These are phyloP conservation scores for Tuctoria greenei DNA, from an alignment of 176 grass and related monocot genomes.

Conservation along the genomic window DNA sequence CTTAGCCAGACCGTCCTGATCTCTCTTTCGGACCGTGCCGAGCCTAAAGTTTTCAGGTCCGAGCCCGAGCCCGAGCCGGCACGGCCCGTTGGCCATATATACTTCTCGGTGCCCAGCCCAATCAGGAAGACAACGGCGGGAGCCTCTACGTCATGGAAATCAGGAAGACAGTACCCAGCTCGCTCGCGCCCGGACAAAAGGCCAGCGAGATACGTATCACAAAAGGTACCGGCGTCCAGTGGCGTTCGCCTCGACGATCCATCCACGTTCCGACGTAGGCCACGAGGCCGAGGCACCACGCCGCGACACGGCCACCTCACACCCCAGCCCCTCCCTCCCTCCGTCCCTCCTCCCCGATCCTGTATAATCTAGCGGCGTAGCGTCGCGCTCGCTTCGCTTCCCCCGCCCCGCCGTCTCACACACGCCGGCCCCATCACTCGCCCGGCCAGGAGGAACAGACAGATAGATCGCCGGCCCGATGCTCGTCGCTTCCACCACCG, in stretches of 20 bases:
- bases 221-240: not conserved
- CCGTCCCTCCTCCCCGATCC: not conserved
- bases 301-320: not conserved
- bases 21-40: no score
- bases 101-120: no score
- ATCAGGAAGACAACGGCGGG: no score
- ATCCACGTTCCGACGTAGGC: not conserved
- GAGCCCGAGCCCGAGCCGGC: no score
- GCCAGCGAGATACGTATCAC: not conserved
- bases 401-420: not conserved
- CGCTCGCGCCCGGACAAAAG: no score
- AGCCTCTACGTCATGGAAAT: no score
- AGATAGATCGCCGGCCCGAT: conserved; percentile 7
- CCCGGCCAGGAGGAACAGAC: no score
- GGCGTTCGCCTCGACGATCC: not conserved
- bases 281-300: not conserved
- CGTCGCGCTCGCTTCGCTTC: not conserved
- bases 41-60: no score
- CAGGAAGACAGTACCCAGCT: no score
- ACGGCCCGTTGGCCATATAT: no score
- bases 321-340: not conserved
- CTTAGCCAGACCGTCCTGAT: no score
- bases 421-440: not conserved
- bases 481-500: conserved; percentile 2
- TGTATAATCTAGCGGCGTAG: not conserved